phyloP scores from a whole-genome alignment of 768 basidiomycete species.

The Fistulinella prunicolor region DNA sequence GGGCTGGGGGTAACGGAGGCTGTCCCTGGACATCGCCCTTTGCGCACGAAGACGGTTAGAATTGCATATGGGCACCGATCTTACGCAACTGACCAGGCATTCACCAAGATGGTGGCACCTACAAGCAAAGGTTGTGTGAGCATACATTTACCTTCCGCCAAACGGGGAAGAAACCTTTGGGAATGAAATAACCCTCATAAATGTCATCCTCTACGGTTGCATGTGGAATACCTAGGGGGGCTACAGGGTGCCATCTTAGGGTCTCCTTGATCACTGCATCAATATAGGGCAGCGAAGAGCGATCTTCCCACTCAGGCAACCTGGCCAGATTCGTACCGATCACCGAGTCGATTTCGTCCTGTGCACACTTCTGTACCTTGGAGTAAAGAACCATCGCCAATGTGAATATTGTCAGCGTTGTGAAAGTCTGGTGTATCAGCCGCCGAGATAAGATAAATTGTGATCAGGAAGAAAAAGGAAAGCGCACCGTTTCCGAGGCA shows the following conservation, averaged over 20 bases:
- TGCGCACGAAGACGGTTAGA: neutral
- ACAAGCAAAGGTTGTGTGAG: neutral
- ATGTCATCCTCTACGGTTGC: constrained; percentile 35
- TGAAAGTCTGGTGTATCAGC: neutral
- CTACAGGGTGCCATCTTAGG: constrained; percentile 11
- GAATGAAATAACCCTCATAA: constrained; percentile 47
- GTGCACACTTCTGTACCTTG: constrained; percentile 14
- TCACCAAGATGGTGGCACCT: constrained; percentile 3
- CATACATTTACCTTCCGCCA: neutral
- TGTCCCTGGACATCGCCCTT: constrained; percentile 35
- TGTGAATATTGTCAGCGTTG: constrained; percentile 4
- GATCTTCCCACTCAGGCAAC: constrained; percentile 16
- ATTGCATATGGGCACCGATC: no score
- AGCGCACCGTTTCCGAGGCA: constrained; percentile 10
- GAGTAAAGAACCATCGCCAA: constrained; percentile 16
- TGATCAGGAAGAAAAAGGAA: neutral
- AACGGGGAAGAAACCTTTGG: constrained; percentile 24
- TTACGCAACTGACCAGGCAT: constrained; percentile 1
- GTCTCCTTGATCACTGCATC: constrained; percentile 12
- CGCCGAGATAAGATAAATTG: neutral
- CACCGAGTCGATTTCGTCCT: constrained; percentile 11
- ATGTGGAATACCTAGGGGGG: constrained; percentile 21
- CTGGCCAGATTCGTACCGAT: constrained; percentile 7
- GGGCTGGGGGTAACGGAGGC: constrained; percentile 32
- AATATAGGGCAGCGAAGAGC: constrained; percentile 7